Evolutionary conservation across 164 flowering plant genomes (phyloP).

Genomic region (Nymphaea thermarum): DNA sequence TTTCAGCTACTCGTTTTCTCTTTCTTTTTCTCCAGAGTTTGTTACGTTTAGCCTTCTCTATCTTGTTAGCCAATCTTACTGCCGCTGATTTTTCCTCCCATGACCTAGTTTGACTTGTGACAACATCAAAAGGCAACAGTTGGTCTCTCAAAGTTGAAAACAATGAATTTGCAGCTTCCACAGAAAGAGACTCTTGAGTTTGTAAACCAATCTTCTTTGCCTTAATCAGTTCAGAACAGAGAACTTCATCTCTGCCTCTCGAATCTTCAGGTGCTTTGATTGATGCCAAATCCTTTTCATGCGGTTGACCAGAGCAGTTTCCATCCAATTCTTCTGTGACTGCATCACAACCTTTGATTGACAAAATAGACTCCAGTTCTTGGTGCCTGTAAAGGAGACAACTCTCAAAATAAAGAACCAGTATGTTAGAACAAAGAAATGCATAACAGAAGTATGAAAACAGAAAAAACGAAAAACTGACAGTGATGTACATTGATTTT

Average conservation of each 20-base stretch:
- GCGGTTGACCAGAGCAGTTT: constrained; percentile 1
- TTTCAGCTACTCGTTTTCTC: constrained; percentile 56
- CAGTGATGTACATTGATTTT: constrained; percentile 40
- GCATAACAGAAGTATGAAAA: neutral
- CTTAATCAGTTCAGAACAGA: constrained; percentile 21
- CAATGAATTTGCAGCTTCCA: constrained; percentile 56
- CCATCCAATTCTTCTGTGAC: constrained; percentile 9
- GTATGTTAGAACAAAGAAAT: neutral
- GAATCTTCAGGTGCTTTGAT: neutral
- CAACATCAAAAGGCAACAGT: constrained; percentile 59
- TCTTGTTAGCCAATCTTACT: constrained; percentile 39
- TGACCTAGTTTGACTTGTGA: constrained; percentile 35
- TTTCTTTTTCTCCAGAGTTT: constrained; percentile 79
- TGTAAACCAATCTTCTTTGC: constrained; percentile 26
- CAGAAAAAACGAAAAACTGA: neutral
- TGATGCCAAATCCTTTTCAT: neutral
- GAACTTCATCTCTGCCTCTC: constrained; percentile 6
- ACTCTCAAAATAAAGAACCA: neutral
- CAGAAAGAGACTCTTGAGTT: constrained; percentile 36
- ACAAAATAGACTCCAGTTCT: constrained; percentile 44
- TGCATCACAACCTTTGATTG: constrained; percentile 23
- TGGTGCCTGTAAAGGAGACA: constrained; percentile 31
- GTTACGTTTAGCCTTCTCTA: constrained; percentile 56
- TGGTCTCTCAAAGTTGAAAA: constrained; percentile 38
- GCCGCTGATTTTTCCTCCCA: constrained; percentile 90